Evolutionary conservation across 1,139 yeast genomes (phyloP), one percentile per base, ranked within the genome.

Genomic region (Geotrichum citri-aurantii): DNA sequence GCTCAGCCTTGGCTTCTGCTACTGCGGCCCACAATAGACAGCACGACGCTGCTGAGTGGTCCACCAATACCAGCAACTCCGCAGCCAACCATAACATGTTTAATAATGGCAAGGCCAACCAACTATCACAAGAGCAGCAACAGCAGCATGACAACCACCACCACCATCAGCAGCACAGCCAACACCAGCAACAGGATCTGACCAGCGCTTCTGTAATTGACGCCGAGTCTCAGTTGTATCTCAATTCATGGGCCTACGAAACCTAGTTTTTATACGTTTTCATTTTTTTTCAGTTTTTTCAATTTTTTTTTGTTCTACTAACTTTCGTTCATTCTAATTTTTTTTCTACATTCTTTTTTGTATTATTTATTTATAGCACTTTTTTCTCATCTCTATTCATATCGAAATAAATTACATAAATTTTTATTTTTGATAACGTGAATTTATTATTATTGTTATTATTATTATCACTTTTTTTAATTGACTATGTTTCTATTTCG

Each of bases 291-390:
- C 29, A 7, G n/a, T 46, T 48, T 21, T 44, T 26, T 23, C n/a
- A 29, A 27, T 24, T 19, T 29, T 29, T 40, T 50, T 57, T 57
- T 55, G 24, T 23, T 47, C 11, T 49, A 19, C 26, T 49, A 54
- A 46, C 52, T 33, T 54, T 52, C 52, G 27, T 23, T 52, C 33
- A 23, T 50, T 55, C 31, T 27, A 49, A 67, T 50, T 33, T 54
- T 44, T 48, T 47, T 52, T 54, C 12, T 40, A 48, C 47, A 54
- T 47, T 49, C 21, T 49, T 54, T 26, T 31, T 27, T 54, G 7
- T 59, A 52, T 52, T 54, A 52, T 58, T 50, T 59, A 44, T 48
- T 57, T 44, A 52, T 54, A 21, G 49, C 50, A 27, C 49, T 29
- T 48, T 42, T 44, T 50, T 44, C 21, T 27, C 48, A 23, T 21